Base-by-base conservation (phyloP, 1,139 yeast genomes). In the Lipomyces yarrowii region DNA sequence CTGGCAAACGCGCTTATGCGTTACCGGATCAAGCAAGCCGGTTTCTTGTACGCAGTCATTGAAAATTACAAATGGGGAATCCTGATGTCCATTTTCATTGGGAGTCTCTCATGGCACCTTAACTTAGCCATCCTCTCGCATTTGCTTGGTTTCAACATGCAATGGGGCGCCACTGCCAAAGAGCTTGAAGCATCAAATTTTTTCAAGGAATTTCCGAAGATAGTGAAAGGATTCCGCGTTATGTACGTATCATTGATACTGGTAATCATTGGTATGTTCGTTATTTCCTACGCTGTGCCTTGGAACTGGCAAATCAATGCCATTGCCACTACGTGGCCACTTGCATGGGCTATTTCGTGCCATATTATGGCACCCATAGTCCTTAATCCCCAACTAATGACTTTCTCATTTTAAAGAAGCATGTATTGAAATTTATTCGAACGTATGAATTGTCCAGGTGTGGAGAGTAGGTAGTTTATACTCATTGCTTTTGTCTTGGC, bases 91-190 rank as follows among this genome's bases (percentile, higher is more conserved):
- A 51, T 67, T 35, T 68, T 67, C 63, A 64, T 65, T 23, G 69
- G 69, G 26, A 65, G 71, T 6, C 58, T 68, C 10, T 67, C 71
- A 13, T 67, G 69, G 64, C 69, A 63, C 42, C 30, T 68, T 39
- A 57, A 63, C 39, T 56, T 65, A 4, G 70, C 71, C 30, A 18
- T 68, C 7, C 53, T 67, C 23, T 61, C 60, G 23, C 71, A 67
- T 52, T 59, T 68, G 62, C 61, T 68, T 23, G 65, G 65, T 7
- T 52, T 67, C 18, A 67, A 64, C 57, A 68, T 68, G 56, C 65
- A 64, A 26, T 68, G 70, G 71, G 68, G 70, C 8, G 69, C 70
- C 2, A 68, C 71, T 15, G 67, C 70, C 13, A 67, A 67, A 18
- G 69, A 68, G 33, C 60, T 67, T 10, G 70, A 68, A 37, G 48